Conservation (phyloP, 306 rosid genomes). For the Quercus rubra region DNA sequence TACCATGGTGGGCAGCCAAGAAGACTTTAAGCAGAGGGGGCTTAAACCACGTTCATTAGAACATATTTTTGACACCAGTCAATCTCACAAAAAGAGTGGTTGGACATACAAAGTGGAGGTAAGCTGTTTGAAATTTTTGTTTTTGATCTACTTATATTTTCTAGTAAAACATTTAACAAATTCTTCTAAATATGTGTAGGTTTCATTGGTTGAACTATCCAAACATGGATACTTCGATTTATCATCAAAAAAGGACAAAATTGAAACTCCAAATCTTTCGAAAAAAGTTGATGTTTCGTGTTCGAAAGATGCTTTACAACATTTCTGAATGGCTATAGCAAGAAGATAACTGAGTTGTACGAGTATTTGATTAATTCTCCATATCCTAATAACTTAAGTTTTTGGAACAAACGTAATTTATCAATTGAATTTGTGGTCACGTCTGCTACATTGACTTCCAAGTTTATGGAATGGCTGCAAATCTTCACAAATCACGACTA, state of each 20-base stretch:
- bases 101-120: slow-evolving; percentile 94
- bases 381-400: no score
- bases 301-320: no score
- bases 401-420: no score
- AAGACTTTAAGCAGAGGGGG: slow-evolving; percentile 70
- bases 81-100: slow-evolving; percentile 70
- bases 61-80: slow-evolving; percentile 77
- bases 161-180: neutral
- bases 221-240: slow-evolving; percentile 77
- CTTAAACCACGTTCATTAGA: slow-evolving; percentile 87
- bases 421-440: no score
- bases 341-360: no score
- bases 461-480: no score
- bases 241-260: slow-evolving; percentile 16
- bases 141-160: slow-evolving; percentile 9
- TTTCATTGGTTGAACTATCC: slow-evolving; percentile 77
- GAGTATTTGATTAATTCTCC: no score
- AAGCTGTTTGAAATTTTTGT: slow-evolving; percentile 1
- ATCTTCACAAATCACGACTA: no score
- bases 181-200: slow-evolving; percentile 35
- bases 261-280: slow-evolving; percentile 34
- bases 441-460: no score
- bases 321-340: no score
- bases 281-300: neutral
- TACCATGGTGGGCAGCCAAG: slow-evolving; percentile 93